A percentile compares a stretch with the other conserved stretches of the same genome.
phyloP scores from a whole-genome alignment of 345 rosid species.

The Nasturtium officinale region DNA sequence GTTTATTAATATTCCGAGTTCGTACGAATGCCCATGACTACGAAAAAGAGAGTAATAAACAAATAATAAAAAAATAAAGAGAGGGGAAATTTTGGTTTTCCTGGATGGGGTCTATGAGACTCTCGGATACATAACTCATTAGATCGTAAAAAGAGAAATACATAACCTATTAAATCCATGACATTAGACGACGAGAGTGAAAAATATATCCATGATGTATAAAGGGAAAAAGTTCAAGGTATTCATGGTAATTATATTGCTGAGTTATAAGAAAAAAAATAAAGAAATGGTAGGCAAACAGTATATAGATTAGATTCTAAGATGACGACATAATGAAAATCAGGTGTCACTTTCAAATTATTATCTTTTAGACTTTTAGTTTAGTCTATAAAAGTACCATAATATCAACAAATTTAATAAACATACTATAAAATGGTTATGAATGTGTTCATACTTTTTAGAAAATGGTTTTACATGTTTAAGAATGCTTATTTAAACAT shows the following conservation, averaged over 20 bases:
- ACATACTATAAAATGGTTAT: not conserved
- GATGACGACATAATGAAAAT: constrained; percentile 15
- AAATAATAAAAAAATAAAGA: constrained; percentile 1
- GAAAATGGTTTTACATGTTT: not conserved
- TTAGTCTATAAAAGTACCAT: not conserved
- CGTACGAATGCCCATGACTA: constrained; percentile 24
- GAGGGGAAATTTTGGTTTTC: constrained; percentile 1
- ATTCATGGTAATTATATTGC: constrained; percentile 30
- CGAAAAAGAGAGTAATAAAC: constrained; percentile 7
- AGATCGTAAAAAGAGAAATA: constrained; percentile 1
- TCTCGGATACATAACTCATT: not conserved
- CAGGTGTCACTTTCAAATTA: not conserved
- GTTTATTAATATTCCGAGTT: constrained; percentile 27
- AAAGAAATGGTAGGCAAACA: constrained; percentile 29
- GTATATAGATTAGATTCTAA: constrained; percentile 12
- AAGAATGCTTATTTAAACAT: not conserved
- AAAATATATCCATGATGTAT: constrained; percentile 12
- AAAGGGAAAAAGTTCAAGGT: not conserved
- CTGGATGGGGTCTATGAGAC: constrained; percentile 37
- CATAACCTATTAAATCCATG: not conserved
- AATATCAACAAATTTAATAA: not conserved
- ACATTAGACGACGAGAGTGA: not conserved
- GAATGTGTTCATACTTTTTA: not conserved
- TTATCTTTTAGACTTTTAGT: too few species aligned
- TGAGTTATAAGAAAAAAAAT: constrained; percentile 8